Evolutionary conservation across 140 eudicot species (phyloP).

Genomic region (Ambrosia hybrid): DNA sequence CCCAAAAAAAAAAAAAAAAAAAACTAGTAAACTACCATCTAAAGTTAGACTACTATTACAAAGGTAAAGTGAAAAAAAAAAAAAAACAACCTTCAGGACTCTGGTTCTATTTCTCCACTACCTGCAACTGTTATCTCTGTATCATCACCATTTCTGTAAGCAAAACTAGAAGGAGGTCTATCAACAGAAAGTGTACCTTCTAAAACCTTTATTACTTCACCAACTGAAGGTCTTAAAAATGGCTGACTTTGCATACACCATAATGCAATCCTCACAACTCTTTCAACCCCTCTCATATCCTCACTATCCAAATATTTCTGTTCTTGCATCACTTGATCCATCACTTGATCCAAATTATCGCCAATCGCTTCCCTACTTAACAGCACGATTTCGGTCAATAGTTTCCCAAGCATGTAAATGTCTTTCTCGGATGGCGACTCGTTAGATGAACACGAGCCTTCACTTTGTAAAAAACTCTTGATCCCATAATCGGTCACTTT

Average conservation of each 20-base stretch:
- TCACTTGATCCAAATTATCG: conserved; percentile 40
- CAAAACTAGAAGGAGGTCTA: conserved; percentile 61
- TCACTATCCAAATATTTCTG: conserved; percentile 34
- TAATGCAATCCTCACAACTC: conserved; percentile 61
- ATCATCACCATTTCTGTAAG: conserved; percentile 28
- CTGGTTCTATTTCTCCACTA: conserved; percentile 22
- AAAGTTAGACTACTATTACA: neutral
- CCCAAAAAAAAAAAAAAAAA: conserved; percentile 16
- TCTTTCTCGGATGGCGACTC: conserved; percentile 66
- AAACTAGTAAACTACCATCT: conserved; percentile 22
- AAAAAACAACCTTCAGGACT: conserved; percentile 27
- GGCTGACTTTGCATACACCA: conserved; percentile 88
- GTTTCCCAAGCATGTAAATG: conserved; percentile 58
- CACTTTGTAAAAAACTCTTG: conserved; percentile 30
- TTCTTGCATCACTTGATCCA: conserved; percentile 37
- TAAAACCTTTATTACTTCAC: conserved; percentile 74
- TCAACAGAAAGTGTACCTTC: conserved; percentile 87
- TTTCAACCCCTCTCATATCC: conserved; percentile 51
- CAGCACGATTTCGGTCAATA: conserved; percentile 60
- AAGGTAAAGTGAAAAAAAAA: neutral
- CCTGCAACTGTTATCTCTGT: conserved; percentile 35
- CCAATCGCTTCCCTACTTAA: conserved; percentile 38
- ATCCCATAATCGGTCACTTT: conserved; percentile 74
- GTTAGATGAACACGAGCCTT: conserved; percentile 38
- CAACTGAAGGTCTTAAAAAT: conserved; percentile 68